phyloP scores from a whole-genome alignment of 257 asterid species.

The Agastache rugosa region DNA sequence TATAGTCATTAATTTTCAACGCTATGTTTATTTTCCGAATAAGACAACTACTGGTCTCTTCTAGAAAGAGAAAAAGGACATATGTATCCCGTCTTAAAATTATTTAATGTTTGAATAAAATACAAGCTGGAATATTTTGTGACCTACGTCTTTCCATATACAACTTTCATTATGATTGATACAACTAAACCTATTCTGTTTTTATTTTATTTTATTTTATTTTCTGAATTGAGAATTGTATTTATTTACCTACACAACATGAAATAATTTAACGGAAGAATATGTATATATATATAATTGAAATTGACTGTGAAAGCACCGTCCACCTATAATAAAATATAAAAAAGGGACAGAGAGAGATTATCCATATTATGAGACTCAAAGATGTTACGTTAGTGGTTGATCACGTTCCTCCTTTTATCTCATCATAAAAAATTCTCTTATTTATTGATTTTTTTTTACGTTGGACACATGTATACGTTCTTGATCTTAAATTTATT shows the following conservation, averaged over 20 bases:
- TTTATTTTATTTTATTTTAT: too few relatives aligned
- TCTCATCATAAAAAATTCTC: slow-evolving; percentile 27
- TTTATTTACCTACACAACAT: background rate
- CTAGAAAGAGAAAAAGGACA: slow-evolving; percentile 5
- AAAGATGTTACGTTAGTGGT: slow-evolving; percentile 35
- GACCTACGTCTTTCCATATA: background rate
- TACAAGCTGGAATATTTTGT: background rate
- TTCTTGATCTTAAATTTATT: slow-evolving; percentile 25
- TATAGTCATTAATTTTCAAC: background rate
- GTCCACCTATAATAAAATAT: background rate
- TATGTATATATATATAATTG: background rate
- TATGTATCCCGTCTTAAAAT: background rate
- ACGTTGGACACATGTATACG: slow-evolving; percentile 26
- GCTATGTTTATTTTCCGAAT: background rate
- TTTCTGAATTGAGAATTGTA: background rate
- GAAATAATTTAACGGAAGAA: background rate
- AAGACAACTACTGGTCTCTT: background rate
- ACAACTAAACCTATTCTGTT: background rate
- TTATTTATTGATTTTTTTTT: background rate
- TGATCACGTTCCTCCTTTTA: slow-evolving; percentile 20
- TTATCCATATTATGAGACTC: background rate
- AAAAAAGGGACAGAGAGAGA: background rate
- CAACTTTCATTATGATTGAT: slow-evolving; percentile 3
- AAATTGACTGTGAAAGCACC: background rate
- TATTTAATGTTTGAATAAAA: background rate